phyloP scores from a whole-genome alignment of 352 stramenopile genomes.

The Phytopythium chamaehyphon region DNA sequence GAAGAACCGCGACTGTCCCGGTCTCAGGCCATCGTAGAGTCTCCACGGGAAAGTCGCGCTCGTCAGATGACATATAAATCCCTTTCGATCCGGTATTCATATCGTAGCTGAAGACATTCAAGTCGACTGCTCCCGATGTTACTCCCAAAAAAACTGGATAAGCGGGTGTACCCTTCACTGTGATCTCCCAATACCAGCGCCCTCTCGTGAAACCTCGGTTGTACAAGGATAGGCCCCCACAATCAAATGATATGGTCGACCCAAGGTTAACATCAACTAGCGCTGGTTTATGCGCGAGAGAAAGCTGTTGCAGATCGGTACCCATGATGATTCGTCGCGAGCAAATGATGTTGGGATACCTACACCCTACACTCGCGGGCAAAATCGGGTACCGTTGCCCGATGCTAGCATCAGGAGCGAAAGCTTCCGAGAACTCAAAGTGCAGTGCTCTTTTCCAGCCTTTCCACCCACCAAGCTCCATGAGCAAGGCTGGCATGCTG shows the following conservation, averaged over 20 bases:
- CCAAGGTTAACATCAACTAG: neutral
- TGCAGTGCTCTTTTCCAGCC: constrained; percentile 68
- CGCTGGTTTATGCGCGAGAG: constrained; percentile 30
- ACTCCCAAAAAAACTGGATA: constrained; percentile 74
- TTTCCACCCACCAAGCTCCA: constrained; percentile 68
- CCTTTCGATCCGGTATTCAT: neutral
- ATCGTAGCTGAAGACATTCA: constrained; percentile 35
- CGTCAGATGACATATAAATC: neutral
- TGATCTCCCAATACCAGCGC: constrained; percentile 83
- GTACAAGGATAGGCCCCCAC: constrained; percentile 61
- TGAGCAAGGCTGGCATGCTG: constrained; percentile 57
- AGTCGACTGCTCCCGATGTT: constrained; percentile 40
- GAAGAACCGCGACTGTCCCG: constrained; percentile 44
- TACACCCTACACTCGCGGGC: constrained; percentile 41
- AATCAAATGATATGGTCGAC: neutral
- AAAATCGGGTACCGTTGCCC: constrained; percentile 51
- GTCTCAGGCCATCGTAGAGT: neutral
- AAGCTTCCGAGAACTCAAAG: constrained; percentile 44
- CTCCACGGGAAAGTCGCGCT: neutral
- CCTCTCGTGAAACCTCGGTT: constrained; percentile 54
- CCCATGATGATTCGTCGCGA: constrained; percentile 54
- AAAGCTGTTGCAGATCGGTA: constrained; percentile 63
- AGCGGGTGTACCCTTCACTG: constrained; percentile 39
- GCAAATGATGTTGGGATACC: constrained; percentile 71
- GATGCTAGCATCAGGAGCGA: constrained; percentile 18